Base-by-base conservation (phyloP, 257 asterid genomes). In the Henckelia pumila region DNA sequence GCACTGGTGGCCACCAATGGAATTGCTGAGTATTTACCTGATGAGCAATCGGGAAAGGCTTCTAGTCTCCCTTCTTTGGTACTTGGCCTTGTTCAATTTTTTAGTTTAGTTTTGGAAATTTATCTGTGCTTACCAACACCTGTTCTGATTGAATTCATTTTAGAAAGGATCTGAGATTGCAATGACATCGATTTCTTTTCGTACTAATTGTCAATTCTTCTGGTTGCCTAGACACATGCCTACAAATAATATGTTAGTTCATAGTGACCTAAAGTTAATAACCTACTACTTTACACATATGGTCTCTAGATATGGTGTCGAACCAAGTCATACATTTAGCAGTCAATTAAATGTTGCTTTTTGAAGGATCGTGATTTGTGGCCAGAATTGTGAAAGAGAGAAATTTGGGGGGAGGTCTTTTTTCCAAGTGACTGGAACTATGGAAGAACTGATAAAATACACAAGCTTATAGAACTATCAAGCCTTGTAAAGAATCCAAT, bases 31-130 rank as follows among this genome's bases (percentile, higher is more conserved):
- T 94, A 85, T 81, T 83, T 91, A 76, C 96, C 97, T 10, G 97
- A 91, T 74, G 99, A 94, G 77, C 86, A 81, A 77, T 84, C 91
- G n/a, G 99, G 97, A 70, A 94, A 87, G 81, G 87, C 96, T 72
- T 80, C 96, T 13, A 85, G 89, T 82, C 96, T 94, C 81, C 99
- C 99, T 71, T 83, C 88, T 62, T 77, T 94, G 97, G 99, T 94
- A 89, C 23, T 67, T 44, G 63, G 44, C 72, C 66, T 9, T 44
- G 30, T 67, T 23, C 58, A 55, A n/a, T 62, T 56, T 66, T 24
- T 16, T 28, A 55, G 52, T 59, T 75, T 44, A 1, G 62, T 32
- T 14, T 47, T 14, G 55, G 17, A 47, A 14, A 47, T 47, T 47
- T 47, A 4, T 6, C 20, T 6, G 8, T 17, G 20, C n/a, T 47